phyloP scores from a whole-genome alignment of 176 grass and related monocot genomes.

The Carex myosuroides region DNA sequence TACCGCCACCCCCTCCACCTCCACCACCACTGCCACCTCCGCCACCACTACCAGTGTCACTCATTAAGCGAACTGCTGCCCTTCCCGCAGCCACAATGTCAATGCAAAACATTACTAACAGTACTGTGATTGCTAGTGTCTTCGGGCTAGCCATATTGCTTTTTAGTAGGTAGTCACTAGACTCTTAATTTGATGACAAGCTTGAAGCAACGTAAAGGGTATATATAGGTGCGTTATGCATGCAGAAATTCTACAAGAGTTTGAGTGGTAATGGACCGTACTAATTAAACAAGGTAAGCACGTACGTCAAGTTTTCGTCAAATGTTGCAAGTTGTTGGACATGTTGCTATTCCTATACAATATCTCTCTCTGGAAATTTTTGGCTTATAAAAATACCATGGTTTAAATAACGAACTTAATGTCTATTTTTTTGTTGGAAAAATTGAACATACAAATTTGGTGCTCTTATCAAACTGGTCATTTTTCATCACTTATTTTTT shows the following conservation, averaged over 20 bases:
- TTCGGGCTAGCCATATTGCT: constrained; percentile 3
- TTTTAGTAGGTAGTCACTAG: neutral
- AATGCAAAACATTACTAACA: constrained; percentile 14
- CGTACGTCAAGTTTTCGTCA: constrained; percentile 8
- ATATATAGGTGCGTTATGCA: constrained; percentile 10
- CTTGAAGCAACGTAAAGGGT: neutral
- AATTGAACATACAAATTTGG: neutral
- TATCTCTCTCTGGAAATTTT: neutral
- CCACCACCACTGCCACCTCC: neutral
- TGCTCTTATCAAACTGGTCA: neutral
- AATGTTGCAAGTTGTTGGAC: neutral
- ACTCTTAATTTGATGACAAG: constrained; percentile 4
- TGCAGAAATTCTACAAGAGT: neutral
- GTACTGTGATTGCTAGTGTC: constrained; percentile 1
- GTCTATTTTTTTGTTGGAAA: neutral
- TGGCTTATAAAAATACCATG: neutral
- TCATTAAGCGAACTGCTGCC: constrained; percentile 4
- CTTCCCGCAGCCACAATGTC: constrained; percentile 19
- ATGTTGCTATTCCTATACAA: neutral
- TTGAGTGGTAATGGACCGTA: neutral
- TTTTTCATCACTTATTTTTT: neutral
- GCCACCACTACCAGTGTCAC: neutral
- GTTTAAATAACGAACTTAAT: neutral
- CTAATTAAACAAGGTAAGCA: neutral
- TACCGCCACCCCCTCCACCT: neutral